phyloP scores from a whole-genome alignment of 495 filamentous ascomycete species.

The Aspergillus hancockii region DNA sequence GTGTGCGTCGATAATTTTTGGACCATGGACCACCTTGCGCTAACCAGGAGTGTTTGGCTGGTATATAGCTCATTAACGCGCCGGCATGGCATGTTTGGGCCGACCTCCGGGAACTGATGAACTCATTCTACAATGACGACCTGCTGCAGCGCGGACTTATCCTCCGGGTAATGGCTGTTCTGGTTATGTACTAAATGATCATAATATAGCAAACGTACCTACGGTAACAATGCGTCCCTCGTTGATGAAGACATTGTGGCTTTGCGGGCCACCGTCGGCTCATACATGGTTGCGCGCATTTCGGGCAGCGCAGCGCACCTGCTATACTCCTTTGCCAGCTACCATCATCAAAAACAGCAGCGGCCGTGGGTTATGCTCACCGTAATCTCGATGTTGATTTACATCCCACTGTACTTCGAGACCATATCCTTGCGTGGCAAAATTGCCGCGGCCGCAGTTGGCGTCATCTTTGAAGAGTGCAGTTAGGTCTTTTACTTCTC shows the following conservation, averaged over 20 bases:
- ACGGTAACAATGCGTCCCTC: conserved; percentile 48
- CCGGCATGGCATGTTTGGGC: conserved; percentile 52
- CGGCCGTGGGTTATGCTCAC: conserved; percentile 36
- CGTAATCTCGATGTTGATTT: conserved; percentile 32
- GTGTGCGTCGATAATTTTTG: conserved; percentile 1
- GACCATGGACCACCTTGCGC: neutral
- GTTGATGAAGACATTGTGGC: conserved; percentile 43
- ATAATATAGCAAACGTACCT: too few species aligned
- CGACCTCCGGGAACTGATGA: conserved; percentile 49
- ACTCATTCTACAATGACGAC: conserved; percentile 53
- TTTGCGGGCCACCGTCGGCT: conserved; percentile 40
- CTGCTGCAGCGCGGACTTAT: conserved; percentile 46
- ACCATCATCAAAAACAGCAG: conserved; percentile 40
- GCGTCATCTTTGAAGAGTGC: conserved; percentile 33
- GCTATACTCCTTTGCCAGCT: conserved; percentile 38
- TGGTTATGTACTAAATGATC: conserved; percentile 48
- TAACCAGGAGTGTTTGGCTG: conserved; percentile 6
- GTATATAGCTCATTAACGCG: conserved; percentile 35
- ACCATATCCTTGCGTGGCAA: conserved; percentile 36
- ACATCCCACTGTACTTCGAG: conserved; percentile 42
- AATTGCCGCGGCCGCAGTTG: conserved; percentile 40
- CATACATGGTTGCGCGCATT: conserved; percentile 39
- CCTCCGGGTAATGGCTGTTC: conserved; percentile 48
- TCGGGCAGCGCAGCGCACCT: conserved; percentile 31
- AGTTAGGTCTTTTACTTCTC: conserved; percentile 37